A percentile compares a stretch with the other conserved stretches of the same genome.
phyloP scores from a whole-genome alignment of 495 filamentous ascomycete species.

The Xylaria acuta region DNA sequence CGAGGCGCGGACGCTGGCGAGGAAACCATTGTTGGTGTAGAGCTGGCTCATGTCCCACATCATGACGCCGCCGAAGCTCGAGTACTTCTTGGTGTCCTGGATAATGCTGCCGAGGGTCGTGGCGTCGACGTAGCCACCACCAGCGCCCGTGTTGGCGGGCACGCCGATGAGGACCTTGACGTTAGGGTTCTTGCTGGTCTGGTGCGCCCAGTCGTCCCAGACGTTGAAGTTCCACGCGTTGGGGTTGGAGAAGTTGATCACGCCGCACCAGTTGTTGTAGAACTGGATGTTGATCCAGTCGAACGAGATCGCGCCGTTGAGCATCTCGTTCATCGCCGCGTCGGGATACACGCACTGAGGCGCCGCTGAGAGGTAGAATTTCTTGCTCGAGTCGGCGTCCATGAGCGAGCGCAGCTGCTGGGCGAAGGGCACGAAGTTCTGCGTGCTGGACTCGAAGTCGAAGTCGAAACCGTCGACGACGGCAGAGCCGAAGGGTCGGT shows the following conservation, averaged over 20 bases:
- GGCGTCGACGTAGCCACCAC: constrained; percentile 62
- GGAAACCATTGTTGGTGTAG: constrained; percentile 63
- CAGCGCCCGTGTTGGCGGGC: constrained; percentile 66
- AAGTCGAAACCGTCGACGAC: constrained; percentile 77
- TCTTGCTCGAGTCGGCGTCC: constrained; percentile 54
- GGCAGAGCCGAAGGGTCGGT: constrained; percentile 69
- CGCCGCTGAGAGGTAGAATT: constrained; percentile 67
- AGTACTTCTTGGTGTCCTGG: constrained; percentile 56
- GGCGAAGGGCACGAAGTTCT: constrained; percentile 63
- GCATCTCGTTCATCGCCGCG: constrained; percentile 60
- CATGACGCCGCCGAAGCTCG: constrained; percentile 74
- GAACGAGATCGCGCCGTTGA: constrained; percentile 59
- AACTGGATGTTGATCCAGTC: constrained; percentile 76
- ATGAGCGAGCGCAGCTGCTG: constrained; percentile 60
- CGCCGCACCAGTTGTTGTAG: constrained; percentile 71
- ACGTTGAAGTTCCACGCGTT: constrained; percentile 70
- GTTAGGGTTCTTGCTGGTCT: constrained; percentile 62
- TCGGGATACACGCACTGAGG: constrained; percentile 75
- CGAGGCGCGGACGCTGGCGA: constrained; percentile 48
- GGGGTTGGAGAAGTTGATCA: constrained; percentile 59
- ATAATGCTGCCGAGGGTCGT: constrained; percentile 55
- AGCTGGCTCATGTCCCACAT: constrained; percentile 73
- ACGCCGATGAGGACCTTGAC: constrained; percentile 73
- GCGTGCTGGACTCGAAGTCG: constrained; percentile 61
- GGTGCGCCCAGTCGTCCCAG: constrained; percentile 77